These are phyloP conservation scores for Mortierella sp. DNA, from an alignment of 371 early-diverging fungal genomes.

Conservation along the genomic window DNA sequence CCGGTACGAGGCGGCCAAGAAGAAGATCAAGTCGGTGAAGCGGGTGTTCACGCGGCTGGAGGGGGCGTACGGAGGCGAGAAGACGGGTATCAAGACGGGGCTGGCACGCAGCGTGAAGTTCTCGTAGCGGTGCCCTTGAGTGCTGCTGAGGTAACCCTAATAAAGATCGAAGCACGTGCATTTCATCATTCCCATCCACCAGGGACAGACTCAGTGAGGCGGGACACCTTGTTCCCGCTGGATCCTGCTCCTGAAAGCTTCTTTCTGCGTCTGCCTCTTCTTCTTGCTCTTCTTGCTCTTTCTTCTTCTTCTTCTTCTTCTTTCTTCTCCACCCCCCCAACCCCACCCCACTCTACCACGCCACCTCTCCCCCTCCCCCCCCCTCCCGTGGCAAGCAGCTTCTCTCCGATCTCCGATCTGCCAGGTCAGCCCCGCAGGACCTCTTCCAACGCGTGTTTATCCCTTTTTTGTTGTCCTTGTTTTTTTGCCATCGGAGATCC, in stretches of 20 bases:
- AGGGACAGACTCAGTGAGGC: not conserved
- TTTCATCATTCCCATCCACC: not conserved
- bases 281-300: not conserved
- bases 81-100: conserved; percentile 92
- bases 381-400: too few species aligned
- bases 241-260: too few species aligned
- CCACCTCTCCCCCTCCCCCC: not conserved
- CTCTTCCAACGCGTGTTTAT: not conserved
- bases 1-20: conserved; percentile 90
- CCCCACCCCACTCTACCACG: not conserved
- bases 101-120: conserved; percentile 84
- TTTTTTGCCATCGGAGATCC: not conserved
- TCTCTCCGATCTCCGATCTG: not conserved
- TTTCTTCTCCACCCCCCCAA: not conserved
- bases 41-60: conserved; percentile 71
- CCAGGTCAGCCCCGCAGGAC: not conserved
- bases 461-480: not conserved
- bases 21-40: conserved; percentile 86
- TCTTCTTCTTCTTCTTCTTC: not conserved
- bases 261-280: too few species aligned
- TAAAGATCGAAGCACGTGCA: conserved; percentile 1
- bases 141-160: not conserved
- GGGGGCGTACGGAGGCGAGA: conserved; percentile 90
- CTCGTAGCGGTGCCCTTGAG: conserved; percentile 7
- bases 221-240: too few species aligned